Base-by-base conservation (phyloP, 306 rosid species). In the Lupinus albus region DNA sequence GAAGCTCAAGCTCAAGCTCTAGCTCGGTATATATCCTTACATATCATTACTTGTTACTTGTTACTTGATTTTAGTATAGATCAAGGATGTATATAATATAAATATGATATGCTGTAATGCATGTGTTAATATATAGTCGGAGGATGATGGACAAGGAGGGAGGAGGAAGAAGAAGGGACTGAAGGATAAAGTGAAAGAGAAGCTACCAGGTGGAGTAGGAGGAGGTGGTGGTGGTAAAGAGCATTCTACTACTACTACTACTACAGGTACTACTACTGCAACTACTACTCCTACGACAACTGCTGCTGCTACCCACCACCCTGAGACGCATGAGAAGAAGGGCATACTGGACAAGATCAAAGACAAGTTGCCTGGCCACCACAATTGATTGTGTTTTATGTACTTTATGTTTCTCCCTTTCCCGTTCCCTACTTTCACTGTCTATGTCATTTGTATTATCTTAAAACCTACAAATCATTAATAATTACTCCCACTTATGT, bases 311-410 rank as follows among this genome's bases (percentile, higher is more conserved):
- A 32, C 12, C 7, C 61, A 73, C 15, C 78, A 73, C 59, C 59
- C 80, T 0, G 87, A 80, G 1, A 8, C 38, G 48, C 86, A 61
- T 38, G 87, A 81, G 80, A 89, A 87, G 85, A 89, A 78, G 67
- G 71, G 88, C 7, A 36, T 89, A 16, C 59, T 85, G 72, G 91
- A 89, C 35, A 92, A 84, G 89, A 85, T 92, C 80, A 89, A 72
- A 76, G 91, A 87, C 15, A 92, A 85, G 73, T 75, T 92, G 53
- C 92, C 95, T 11, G 96, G 96, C 18, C 95, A 87, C 38, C 88
- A 81, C 66, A 21, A 0, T 53, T 64, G 7, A 39, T 36, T 3
- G 11, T 28, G 59, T 15, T 1, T 30, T 21, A 17, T 17, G 25
- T 50, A 50, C n/a, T 50, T 17, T 17, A 8, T 17, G 56, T 51